phyloP scores from a whole-genome alignment of 1,284 basidiomycete genomes.

The Spongiforma sp. region DNA sequence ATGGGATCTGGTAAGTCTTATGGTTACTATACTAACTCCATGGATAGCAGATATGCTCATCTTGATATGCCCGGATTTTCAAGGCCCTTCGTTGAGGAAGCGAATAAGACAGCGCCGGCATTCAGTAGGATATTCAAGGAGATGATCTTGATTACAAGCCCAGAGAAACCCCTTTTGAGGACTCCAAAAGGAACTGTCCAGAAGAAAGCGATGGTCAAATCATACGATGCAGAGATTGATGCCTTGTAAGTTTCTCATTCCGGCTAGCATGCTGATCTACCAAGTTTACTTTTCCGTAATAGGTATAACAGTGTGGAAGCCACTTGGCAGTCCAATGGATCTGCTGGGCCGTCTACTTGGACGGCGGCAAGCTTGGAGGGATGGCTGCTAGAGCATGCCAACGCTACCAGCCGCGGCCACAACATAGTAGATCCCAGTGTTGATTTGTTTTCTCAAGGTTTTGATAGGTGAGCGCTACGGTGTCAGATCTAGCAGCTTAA shows the following conservation, averaged over 20 bases:
- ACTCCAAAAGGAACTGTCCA: conserved; percentile 27
- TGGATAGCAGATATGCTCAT: background rate
- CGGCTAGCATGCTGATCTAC: no score
- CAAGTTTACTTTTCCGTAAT: background rate
- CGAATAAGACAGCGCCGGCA: conserved; percentile 24
- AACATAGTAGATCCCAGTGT: conserved; percentile 3
- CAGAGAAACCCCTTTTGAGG: conserved; percentile 23
- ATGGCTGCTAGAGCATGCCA: conserved; percentile 9
- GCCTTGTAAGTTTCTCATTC: conserved; percentile 15
- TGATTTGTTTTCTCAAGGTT: conserved; percentile 18
- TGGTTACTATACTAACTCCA: conserved; percentile 1
- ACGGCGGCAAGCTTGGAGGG: background rate
- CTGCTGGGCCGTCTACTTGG: conserved; percentile 3
- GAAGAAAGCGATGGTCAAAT: conserved; percentile 19
- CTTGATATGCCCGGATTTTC: background rate
- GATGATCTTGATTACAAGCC: conserved; percentile 25
- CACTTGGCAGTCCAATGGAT: background rate
- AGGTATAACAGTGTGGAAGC: conserved; percentile 6
- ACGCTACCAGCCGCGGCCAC: background rate
- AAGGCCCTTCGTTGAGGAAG: conserved; percentile 29
- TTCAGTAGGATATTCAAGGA: conserved; percentile 35
- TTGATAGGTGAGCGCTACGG: conserved; percentile 18
- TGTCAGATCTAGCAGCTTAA: no score
- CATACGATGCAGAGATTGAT: conserved; percentile 29
- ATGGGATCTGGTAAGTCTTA: conserved; percentile 11